A percentile compares a stretch with the other conserved stretches of the same genome.
Evolutionary conservation across 495 filamentous ascomycete species (phyloP).

Genomic region (Chlorociboria aeruginascens): DNA sequence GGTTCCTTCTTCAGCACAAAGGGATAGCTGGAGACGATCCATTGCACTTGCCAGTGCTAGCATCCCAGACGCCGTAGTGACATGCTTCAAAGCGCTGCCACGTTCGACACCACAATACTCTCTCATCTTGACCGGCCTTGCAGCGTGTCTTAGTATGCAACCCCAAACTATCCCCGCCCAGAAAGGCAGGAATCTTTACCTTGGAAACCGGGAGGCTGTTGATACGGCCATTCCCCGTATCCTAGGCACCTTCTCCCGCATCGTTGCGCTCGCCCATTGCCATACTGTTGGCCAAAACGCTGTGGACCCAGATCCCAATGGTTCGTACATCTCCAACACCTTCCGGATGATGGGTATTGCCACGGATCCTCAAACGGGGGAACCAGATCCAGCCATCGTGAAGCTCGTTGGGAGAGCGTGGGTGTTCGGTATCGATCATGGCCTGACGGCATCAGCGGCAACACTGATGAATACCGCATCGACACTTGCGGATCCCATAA

Average conservation of each 20-base stretch:
- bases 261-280: conserved; percentile 25
- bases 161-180: conserved; percentile 23
- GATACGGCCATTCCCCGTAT: conserved; percentile 31
- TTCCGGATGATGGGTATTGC: conserved; percentile 22
- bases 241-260: conserved; percentile 27
- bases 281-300: conserved; percentile 32
- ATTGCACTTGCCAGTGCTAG: too few relatives aligned
- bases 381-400: conserved; percentile 17
- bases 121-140: too few relatives aligned
- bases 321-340: conserved; percentile 12
- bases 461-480: conserved; percentile 38
- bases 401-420: conserved; percentile 29
- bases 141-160: too few relatives aligned
- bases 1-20: too few relatives aligned
- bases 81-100: too few relatives aligned
- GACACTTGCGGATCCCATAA: conserved; percentile 22
- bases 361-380: conserved; percentile 8
- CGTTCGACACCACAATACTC: too few relatives aligned
- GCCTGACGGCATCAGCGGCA: conserved; percentile 40
- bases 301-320: conserved; percentile 23
- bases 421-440: conserved; percentile 38
- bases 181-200: conserved; percentile 26
- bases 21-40: too few relatives aligned
- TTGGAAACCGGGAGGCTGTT: conserved; percentile 23
- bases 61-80: too few relatives aligned